Evolutionary conservation across 2,329 filamentous ascomycete species (phyloP), one percentile per base, ranked within the genome.

Genomic region (Aplosporella prunicola): DNA sequence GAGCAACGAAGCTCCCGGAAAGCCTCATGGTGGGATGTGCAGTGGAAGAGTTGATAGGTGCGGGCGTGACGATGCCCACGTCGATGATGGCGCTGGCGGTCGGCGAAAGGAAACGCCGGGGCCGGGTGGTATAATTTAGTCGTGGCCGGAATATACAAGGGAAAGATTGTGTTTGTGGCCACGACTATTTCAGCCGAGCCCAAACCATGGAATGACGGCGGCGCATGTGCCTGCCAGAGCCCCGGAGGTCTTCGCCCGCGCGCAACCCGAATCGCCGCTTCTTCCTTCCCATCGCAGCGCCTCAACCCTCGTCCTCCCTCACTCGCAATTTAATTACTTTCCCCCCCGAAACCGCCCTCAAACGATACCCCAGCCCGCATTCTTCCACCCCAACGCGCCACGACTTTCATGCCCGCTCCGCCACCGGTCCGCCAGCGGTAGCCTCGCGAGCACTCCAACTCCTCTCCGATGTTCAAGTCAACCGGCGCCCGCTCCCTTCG

Each of bases 21-120:
- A 63, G 54, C 60, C 62, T 68, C 64, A 68, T 69, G 43, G 52
- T 62, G 55, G 53, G 42, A 34, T 40, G 47, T 27, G 30, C 39
- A 9, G 22, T 8, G 8, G 35, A 15, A 24, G 4, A 20, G 35
- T 30, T 34, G 22, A 20, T 16, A 26, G 33, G 26, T 29, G 32
- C 29, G 22, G 15, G 23, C 16, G 33, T 18, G 33, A 37, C 25
- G 32, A 36, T 35, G 29, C 33, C 27, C 33, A 31, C 15, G 15
- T 24, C 35, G 23, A 13, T 17, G 27, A 13, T 13, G 35, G 15
- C 10, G 25, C 18, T 28, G 13, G 39, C n/a, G 17, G 31, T 11
- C 20, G 33, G 35, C 28, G 25, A 32, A 38, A 41, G 30, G 24
- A 29, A 26, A 18, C 11, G 31, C 37, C 37, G 37, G n/a, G n/a